Base-by-base conservation (phyloP, 78 protist species). In the Dictyostelium firmibasis region DNA sequence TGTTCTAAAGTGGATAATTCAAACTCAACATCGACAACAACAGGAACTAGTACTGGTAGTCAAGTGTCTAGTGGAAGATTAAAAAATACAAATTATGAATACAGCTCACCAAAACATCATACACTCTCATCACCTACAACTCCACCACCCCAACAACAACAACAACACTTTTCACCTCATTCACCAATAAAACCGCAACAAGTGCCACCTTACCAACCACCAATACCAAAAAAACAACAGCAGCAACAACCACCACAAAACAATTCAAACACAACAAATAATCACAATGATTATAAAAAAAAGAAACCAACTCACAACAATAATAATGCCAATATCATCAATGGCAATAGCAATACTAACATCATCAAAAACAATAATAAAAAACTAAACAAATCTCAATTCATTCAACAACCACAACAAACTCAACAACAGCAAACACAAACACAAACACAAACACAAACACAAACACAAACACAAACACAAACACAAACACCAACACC, bases 21-120 rank as follows among this genome's bases (percentile, higher is more conserved):
- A 31, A 70, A 70, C 31, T 31, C 77, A 70, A 31, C 77, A 70
- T 9, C 74, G 25, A 25, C 74, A 25, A 70, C 77, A 31, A 27
- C 41, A 27, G 7, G 23, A 76, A 76, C 82, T 16, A 36, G 16
- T 23, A 76, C 44, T 4, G 23, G 31, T 11, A 8, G 18, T 25
- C 74, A 64, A 27, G 74, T 64, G 74, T 64, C 74, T 64, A 64
- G 74, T 64, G 74, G 74, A 29, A 79, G 47, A 44, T 27, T 79
- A 44, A 79, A 44, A 27, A 79, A 79, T 79, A 79, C 84, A 79
- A 79, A 36, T 36, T 79, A 79, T 79, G 84, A 79, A 36, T 79
- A 79, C 53, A 79, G 53, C 4, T 33, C 38, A 44, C 86, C 62
- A 18, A 20, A 81, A 57, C 86, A 81, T 18, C 84, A 43, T 8